Evolutionary conservation across 441 rosid genomes (phyloP), one percentile per base, ranked within the genome.

Genomic region (Syzygium malaccense): DNA sequence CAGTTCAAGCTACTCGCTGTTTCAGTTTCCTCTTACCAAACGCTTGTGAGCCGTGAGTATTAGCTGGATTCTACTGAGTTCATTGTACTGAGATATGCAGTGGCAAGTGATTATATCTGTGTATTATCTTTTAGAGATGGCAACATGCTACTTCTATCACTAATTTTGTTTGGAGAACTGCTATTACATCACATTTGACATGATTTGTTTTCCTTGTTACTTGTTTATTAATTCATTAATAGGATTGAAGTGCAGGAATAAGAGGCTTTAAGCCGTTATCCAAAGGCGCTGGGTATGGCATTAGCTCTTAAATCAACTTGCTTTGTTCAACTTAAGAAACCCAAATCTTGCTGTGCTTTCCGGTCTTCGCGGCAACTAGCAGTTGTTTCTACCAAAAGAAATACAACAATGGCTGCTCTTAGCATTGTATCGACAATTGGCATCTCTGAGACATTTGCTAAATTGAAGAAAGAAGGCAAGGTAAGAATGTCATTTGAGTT

Each of bases 391-490:
- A 71, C 89, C 68, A 88, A 87, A 90, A 93, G 94, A 89, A 91
- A 93, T 86, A 85, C 88, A 53, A 90, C 95, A 89, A 95, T 95
- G 97, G 94, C 94, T 85, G 37, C 94, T 87, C 88, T 94, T 90
- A 87, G 93, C 88, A 84, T 90, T 8, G 87, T 92, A 57, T 91
- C 92, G 12, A 90, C 92, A 18, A 88, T 94, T 86, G 92, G 99
- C 88, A 90, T 97, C 25, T 90, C 96, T 25, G 95, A 94, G 88
- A 96, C 98, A 18, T 96, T 97, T 91, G 90, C 96, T 89, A 92
- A 91, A 88, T 93, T 97, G 90, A 97, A 91, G 87, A 89, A 94
- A 60, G 93, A 94, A 91, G 95, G 96, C 89, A 95, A 96, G 93
- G 99, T 96, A 93, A 87, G 93, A 83, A 85, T 37, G 87, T 37